Base-by-base conservation (phyloP, 2,329 filamentous ascomycete species). In the Cercospora sp. region DNA sequence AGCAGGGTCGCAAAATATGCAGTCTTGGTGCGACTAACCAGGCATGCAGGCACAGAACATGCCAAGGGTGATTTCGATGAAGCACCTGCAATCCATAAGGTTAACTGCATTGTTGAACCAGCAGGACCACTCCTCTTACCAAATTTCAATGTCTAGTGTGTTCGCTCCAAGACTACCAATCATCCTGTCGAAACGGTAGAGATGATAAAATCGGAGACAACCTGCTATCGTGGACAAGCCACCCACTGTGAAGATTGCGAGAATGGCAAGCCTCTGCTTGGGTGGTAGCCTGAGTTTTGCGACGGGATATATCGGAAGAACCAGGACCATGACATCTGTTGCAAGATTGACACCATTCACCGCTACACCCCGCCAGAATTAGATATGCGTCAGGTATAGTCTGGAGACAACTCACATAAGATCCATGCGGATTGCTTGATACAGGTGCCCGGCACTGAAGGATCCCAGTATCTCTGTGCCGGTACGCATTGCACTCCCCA, bases 1-100 rank as follows among this genome's bases (percentile, higher is more conserved):
- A 62, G 60, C 21, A 62, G 30, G n/a, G 13, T 49, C 45, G 21
- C 21, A 13, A 43, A 5, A 1, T 49, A 49, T 21, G 9, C 3
- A 49, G 45, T 24, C 45, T 49, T 6, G 45, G 7, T 49, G 45
- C 18, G 45, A 49, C 60, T 53, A 12, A 62, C 60, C 43, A n/a
- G 60, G 60, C 60, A 51, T 51, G 37, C 60, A 62, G 40, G 37
- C 60, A 45, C 60, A 62, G 40, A 62, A 62, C 24, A 49, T 62
- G 24, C 32, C 59, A 30, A 61, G 59, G 16, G 32, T 43, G 18
- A 61, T 61, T 37, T 61, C 59, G 12, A 61, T 45, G 34, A 37
- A 61, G 28, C n/a, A 21, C 59, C 59, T 49, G 18, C 18, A 3
- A 24, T 49, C 8, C 45, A 10, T 24, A 8, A 24, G 9, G 18